These are phyloP conservation scores for Heliosperma pusillum DNA, from an alignment of 148 eudicot species.

Conservation along the genomic window DNA sequence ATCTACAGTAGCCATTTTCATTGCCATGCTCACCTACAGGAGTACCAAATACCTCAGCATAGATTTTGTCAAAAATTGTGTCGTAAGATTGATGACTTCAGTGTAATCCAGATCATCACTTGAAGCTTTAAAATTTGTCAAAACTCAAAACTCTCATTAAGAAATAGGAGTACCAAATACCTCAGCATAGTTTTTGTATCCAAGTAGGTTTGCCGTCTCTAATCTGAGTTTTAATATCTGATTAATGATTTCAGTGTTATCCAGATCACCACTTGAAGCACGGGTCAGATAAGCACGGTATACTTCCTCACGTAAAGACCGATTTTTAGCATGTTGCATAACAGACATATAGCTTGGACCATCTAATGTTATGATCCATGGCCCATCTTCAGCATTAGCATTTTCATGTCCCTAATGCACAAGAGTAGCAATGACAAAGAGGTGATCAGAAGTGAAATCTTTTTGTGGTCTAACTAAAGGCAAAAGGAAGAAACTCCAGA, in stretches of 20 bases:
- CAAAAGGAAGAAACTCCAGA: not conserved
- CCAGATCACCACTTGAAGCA: slow-evolving; percentile 92
- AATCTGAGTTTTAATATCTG: slow-evolving; percentile 80
- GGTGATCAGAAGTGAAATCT: not conserved
- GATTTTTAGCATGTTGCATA: slow-evolving; percentile 87
- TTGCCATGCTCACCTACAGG: slow-evolving; percentile 95
- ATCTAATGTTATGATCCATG: slow-evolving; percentile 94
- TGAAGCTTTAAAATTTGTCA: not conserved
- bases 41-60: too few species aligned
- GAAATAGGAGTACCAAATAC: slow-evolving; percentile 31
- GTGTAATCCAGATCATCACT: too few species aligned
- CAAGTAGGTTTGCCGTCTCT: slow-evolving; percentile 93
- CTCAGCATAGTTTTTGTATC: slow-evolving; percentile 92
- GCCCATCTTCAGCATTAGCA: slow-evolving; percentile 91
- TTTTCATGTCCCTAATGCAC: slow-evolving; percentile 81
- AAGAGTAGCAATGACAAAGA: not conserved
- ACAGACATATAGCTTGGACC: slow-evolving; percentile 88
- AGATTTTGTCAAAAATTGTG: too few species aligned
- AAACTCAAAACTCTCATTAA: not conserved
- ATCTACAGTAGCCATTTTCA: slow-evolving; percentile 95
- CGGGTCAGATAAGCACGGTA: slow-evolving; percentile 86
- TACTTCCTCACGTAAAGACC: slow-evolving; percentile 88
- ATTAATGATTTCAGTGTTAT: slow-evolving; percentile 78
- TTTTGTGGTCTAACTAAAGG: not conserved
- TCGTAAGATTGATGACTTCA: too few species aligned